Conservation (phyloP, 2,329 filamentous ascomycete genomes). For the Corynespora cassiicola region DNA sequence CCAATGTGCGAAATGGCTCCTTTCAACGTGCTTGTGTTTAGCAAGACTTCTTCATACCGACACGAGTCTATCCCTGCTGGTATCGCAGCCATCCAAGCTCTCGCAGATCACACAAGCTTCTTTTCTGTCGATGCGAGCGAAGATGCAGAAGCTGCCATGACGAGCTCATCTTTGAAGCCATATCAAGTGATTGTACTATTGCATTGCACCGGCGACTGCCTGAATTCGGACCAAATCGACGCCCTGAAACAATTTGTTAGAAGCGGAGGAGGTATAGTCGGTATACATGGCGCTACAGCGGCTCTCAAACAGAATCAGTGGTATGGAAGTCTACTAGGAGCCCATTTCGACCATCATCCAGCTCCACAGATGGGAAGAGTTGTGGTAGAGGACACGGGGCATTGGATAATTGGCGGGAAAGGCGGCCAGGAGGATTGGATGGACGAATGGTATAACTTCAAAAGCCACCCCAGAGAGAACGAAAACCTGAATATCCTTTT, state of each 20-base stretch:
- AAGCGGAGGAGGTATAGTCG: slow-evolving; percentile 29
- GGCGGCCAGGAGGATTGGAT: slow-evolving; percentile 17
- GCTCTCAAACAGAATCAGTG: slow-evolving; percentile 28
- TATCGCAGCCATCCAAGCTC: slow-evolving; percentile 17
- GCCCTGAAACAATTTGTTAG: slow-evolving; percentile 22
- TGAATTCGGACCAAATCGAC: slow-evolving; percentile 10
- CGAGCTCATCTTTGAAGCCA: slow-evolving; percentile 3
- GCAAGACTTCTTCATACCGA: slow-evolving; percentile 34
- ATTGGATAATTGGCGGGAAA: slow-evolving; percentile 12
- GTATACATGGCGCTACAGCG: slow-evolving; percentile 33
- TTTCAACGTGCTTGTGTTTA: slow-evolving; percentile 30
- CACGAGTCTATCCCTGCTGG: slow-evolving; percentile 30
- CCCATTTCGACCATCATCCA: slow-evolving; percentile 35
- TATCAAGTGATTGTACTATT: slow-evolving; percentile 9
- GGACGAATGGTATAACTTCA: slow-evolving; percentile 41
- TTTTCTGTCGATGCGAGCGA: slow-evolving; percentile 25
- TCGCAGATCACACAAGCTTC: slow-evolving; percentile 7
- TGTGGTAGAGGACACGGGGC: slow-evolving; percentile 11
- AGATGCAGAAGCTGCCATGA: slow-evolving; percentile 24
- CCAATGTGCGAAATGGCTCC: too few species aligned
- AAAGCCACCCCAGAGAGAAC: slow-evolving; percentile 28
- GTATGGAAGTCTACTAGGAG: slow-evolving; percentile 30
- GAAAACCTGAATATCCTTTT: slow-evolving; percentile 24
- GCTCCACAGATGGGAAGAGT: slow-evolving; percentile 23
- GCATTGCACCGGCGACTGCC: slow-evolving; percentile 8